Evolutionary conservation across 2,329 filamentous ascomycete species (phyloP).

Genomic region (Diaporthe velutina): DNA sequence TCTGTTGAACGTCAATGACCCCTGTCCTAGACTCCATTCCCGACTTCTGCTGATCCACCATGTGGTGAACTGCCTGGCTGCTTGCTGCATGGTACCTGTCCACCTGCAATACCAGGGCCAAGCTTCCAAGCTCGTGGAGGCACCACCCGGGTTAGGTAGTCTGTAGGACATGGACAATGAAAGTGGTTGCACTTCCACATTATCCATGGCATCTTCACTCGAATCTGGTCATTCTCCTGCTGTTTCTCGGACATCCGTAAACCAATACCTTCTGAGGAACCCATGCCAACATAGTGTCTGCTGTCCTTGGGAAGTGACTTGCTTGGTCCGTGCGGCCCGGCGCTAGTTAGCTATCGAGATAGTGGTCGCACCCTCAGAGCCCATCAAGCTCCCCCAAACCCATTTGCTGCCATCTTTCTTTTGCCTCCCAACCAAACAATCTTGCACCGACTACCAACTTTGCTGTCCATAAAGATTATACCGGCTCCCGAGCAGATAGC

Average conservation of each 20-base stretch:
- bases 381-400: conserved; percentile 1
- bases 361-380: neutral
- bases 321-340: conserved; percentile 21
- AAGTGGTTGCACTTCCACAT: neutral
- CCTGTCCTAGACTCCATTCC: conserved; percentile 29
- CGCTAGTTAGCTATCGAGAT: conserved; percentile 6
- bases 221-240: too few species aligned
- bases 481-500: neutral
- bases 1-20: neutral
- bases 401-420: neutral
- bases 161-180: neutral
- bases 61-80: neutral
- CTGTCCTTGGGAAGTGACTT: neutral
- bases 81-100: neutral
- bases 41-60: conserved; percentile 21
- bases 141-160: neutral
- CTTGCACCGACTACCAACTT: neutral
- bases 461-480: neutral
- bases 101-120: neutral
- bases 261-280: neutral
- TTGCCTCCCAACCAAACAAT: neutral
- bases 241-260: neutral
- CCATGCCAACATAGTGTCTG: neutral
- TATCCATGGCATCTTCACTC: neutral
- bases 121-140: conserved; percentile 1